Evolutionary conservation across 2,329 filamentous ascomycete genomes (phyloP), one percentile per base, ranked within the genome.

Genomic region (Corynespora cassiicola): DNA sequence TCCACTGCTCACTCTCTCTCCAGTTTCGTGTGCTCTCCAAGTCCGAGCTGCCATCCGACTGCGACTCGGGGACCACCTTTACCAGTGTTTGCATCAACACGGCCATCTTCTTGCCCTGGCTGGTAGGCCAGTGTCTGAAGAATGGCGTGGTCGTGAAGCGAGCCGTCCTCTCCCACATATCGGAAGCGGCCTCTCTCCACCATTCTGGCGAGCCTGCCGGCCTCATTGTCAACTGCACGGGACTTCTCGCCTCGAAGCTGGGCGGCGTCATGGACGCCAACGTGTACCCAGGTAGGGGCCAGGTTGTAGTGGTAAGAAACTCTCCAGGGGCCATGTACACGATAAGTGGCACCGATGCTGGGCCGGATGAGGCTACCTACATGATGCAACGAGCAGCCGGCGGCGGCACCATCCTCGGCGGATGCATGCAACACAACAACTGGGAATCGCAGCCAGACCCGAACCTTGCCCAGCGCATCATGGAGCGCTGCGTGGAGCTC

Each of bases 21-120:
- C 47, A 81, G 77, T 92, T 84, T 68, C 79, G 81, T 45, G 72
- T 82, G 40, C 68, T 92, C 3, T 61, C 77, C 4, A 65, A 76
- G 21, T 67, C 72, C 7, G 76, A 59, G 52, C 72, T 95, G 1
- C 80, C 82, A 0, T 55, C 72, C 0, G 87, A 80, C 12, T 80
- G 85, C 36, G 85, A 90, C 44, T 86, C 85, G 8, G 90, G 84
- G 16, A 87, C 82, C 33, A 75, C 79, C 38, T 96, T 94, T 67
- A 89, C 82, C 6, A 92, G 88, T 1, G 85, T 96, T 25, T 96
- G 91, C 71, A 92, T 96, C 66, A 96, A 97, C 71, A 88, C 88
- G 0, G 82, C 87, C 26, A 71, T 96, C 41, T 97, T 96, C 70
- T 81, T 96, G 2, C 83, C 88, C 4, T 96, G 88, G 82, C 83